phyloP scores from a whole-genome alignment of 768 basidiomycete genomes.

The Multifurca ochricompacta region DNA sequence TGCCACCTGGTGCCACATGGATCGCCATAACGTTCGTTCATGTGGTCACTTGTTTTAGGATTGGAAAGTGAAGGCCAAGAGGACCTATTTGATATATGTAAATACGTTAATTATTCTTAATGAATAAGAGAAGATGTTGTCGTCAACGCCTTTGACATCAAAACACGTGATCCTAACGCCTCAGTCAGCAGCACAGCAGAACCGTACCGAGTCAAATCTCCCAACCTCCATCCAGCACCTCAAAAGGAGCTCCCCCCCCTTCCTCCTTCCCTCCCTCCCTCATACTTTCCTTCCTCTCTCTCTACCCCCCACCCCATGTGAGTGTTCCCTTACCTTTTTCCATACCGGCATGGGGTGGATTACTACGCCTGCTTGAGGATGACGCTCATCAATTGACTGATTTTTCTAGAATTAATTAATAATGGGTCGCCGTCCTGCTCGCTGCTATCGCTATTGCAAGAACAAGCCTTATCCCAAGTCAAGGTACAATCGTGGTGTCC shows the following conservation, averaged over 20 bases:
- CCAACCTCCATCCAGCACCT: slow-evolving; percentile 4
- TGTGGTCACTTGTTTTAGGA: too few relatives aligned
- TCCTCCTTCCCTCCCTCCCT: neutral
- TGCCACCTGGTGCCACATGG: slow-evolving; percentile 17
- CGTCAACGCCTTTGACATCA: too few relatives aligned
- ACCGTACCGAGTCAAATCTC: neutral
- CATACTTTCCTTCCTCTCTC: too few relatives aligned
- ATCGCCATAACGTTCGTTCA: neutral
- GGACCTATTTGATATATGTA: neutral
- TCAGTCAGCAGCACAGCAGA: slow-evolving; percentile 19
- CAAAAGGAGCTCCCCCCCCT: neutral
- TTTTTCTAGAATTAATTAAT: neutral
- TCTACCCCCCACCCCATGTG: slow-evolving; percentile 1
- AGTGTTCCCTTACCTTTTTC: neutral
- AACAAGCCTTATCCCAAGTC: slow-evolving; percentile 98
- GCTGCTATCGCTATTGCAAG: slow-evolving; percentile 99
- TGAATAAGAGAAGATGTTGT: too few relatives aligned
- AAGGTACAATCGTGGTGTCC: slow-evolving; percentile 97
- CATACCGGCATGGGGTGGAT: slow-evolving; percentile 13
- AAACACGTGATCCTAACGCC: slow-evolving; percentile 6
- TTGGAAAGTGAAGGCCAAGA: too few relatives aligned
- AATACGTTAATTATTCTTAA: too few relatives aligned
- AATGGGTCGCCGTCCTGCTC: slow-evolving; percentile 97
- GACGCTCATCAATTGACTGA: neutral
- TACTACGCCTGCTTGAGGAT: neutral